Evolutionary conservation across 192 early-diverging fungal genomes (phyloP).

Genomic region (Coemansia sp.): DNA sequence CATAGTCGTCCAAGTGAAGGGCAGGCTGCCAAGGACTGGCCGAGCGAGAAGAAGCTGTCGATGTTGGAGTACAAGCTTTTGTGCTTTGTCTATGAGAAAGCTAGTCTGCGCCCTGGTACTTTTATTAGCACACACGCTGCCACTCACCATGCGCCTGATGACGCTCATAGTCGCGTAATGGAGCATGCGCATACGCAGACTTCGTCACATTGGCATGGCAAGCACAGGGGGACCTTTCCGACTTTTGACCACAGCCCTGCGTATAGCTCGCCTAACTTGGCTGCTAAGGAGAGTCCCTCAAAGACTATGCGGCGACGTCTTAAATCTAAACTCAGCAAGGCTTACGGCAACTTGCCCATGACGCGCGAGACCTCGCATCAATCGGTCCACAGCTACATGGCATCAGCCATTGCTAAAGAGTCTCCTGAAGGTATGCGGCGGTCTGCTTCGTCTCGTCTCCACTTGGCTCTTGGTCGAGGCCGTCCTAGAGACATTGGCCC

Average conservation of each 20-base stretch:
- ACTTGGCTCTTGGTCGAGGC: not conserved
- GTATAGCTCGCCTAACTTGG: conserved; percentile 11
- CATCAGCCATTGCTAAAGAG: conserved; percentile 19
- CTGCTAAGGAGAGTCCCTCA: not conserved
- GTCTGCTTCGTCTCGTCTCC: not conserved
- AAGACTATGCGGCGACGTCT: conserved; percentile 8
- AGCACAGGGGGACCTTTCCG: not conserved
- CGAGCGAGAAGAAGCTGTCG: conserved; percentile 24
- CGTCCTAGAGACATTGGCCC: not conserved
- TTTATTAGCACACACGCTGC: not conserved
- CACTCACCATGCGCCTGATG: not conserved
- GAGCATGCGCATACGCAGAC: not conserved
- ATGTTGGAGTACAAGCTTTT: conserved; percentile 43
- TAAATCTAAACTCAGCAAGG: conserved; percentile 9
- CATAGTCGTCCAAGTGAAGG: conserved; percentile 10
- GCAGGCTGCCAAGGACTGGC: not conserved
- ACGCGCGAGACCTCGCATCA: conserved; percentile 6
- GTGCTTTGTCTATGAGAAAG: conserved; percentile 22
- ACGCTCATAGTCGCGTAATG: not conserved
- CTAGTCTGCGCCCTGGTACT: not conserved
- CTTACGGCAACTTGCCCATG: conserved; percentile 13
- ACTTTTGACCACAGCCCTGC: not conserved
- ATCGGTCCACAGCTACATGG: conserved; percentile 28
- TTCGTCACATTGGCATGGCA: not conserved
- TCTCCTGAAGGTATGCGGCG: not conserved